Conservation (phyloP, 1,139 yeast genomes). For the Saccharomyces uvarum region DNA sequence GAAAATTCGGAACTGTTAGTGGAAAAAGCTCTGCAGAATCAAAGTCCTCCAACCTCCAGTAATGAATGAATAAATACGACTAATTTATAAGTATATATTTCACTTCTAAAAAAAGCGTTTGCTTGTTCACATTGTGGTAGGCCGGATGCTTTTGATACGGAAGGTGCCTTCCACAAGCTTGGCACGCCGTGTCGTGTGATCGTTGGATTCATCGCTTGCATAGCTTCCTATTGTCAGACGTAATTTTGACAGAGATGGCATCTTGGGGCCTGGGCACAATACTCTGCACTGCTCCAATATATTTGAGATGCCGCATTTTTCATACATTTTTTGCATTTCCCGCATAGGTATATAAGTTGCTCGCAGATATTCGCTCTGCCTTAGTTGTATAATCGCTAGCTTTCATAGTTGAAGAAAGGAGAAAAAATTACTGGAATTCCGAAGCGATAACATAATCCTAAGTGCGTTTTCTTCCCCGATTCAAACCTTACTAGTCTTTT, state of each 20-base stretch:
- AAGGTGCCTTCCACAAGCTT: neutral
- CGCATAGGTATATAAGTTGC: neutral
- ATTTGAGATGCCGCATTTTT: neutral
- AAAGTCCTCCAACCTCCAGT: neutral
- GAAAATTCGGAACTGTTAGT: constrained; percentile 18
- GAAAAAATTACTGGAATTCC: neutral
- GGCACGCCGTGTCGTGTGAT: neutral
- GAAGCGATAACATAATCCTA: neutral
- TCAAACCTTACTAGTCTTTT: neutral
- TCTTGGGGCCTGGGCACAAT: neutral
- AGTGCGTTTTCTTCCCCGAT: neutral
- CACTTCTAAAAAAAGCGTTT: neutral
- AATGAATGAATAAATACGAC: neutral
- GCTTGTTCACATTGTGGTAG: neutral
- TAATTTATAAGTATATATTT: neutral
- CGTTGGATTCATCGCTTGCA: neutral
- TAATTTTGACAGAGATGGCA: neutral
- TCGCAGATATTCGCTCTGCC: neutral
- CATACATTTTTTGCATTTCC: neutral
- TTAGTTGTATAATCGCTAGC: neutral
- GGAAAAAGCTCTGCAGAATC: constrained; percentile 3
- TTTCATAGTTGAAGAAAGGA: neutral
- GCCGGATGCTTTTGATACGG: neutral
- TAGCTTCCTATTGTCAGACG: neutral
- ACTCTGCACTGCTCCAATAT: neutral